Percentiles rank a stretch among this genome's conserved stretches.
Conservation (phyloP, 2,329 filamentous ascomycete genomes). For the Aspergillus ochraceus region DNA sequence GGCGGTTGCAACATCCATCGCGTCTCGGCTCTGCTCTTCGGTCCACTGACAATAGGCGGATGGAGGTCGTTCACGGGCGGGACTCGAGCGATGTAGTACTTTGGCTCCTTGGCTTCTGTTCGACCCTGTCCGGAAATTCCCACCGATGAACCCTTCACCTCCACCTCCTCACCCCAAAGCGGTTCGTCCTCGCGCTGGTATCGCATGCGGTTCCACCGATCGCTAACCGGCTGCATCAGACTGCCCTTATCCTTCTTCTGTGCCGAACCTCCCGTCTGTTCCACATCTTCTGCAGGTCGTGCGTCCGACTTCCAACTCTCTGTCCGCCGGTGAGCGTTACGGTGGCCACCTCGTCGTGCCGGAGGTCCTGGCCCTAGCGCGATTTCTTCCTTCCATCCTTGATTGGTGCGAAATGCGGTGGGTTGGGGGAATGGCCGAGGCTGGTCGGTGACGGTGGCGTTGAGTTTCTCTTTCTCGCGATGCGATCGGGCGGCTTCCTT, state of each 20-base stretch:
- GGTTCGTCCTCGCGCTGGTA: conserved; percentile 89
- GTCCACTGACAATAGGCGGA: conserved; percentile 77
- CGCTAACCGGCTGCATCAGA: conserved; percentile 40
- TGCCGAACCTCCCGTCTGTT: conserved; percentile 20
- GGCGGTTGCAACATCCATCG: conserved; percentile 93
- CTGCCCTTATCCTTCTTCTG: conserved; percentile 50
- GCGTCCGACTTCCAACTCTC: conserved; percentile 58
- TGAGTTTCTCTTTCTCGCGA: conserved; percentile 63
- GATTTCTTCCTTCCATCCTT: conserved; percentile 87
- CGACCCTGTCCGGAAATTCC: conserved; percentile 44
- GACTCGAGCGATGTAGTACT: conserved; percentile 62
- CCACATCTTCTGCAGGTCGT: conserved; percentile 43
- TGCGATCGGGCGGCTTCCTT: conserved; percentile 69
- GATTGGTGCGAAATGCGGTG: conserved; percentile 77
- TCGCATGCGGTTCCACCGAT: conserved; percentile 73
- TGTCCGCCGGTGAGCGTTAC: conserved; percentile 55
- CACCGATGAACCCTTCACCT: conserved; percentile 56
- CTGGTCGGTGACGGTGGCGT: conserved; percentile 61
- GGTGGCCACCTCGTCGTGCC: conserved; percentile 54
- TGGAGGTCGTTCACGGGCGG: conserved; percentile 84
- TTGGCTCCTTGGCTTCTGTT: conserved; percentile 38
- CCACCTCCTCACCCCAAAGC: conserved; percentile 69
- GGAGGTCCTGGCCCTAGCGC: conserved; percentile 73
- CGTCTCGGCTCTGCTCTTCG: conserved; percentile 67
- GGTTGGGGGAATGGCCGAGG: conserved; percentile 76